Evolutionary conservation across 805 yeast genomes (phyloP), one percentile per base, ranked within the genome.

Genomic region (Kodamaea nitidulidarum): DNA sequence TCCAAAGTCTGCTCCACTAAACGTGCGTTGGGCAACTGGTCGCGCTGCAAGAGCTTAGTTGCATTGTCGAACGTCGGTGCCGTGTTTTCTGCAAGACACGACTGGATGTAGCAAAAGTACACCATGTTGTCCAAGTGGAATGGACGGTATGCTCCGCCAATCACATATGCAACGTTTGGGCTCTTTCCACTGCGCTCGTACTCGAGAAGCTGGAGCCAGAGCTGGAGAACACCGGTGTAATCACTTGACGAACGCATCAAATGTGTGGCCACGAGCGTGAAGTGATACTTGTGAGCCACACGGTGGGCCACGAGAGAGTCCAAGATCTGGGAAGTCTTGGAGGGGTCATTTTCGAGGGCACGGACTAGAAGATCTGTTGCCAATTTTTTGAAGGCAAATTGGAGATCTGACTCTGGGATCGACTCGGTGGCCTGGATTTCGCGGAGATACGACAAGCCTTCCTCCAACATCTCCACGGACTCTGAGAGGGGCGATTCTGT

Each of bases 391-490:
- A 67, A 67, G 4, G 44, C 41, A 7, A 45, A 46, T 43, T 47
- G 58, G 25, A 64, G 41, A 10, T 47, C 38, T 11, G 49, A 54
- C 14, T 58, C 57, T 10, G 51, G 42, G 38, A 68, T 63, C 15
- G 41, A 45, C 43, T 67, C 73, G 1, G 53, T 50, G 5, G 31
- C 49, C 46, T 66, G 70, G 39, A 67, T 53, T 34, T 65, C 67
- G 27, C 70, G 49, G 41, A 68, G 51, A 45, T 63, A 68, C 18
- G 60, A 43, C 21, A 67, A 47, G 2, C 72, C 73, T 45, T 68
- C 73, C 32, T 65, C 68, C 36, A 65, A 57, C 34, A 68, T 67
- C 22, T 61, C 67, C 17, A 57, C 41, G 12, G 62, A 48, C 36
- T 67, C 73, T 8, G 45, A 22, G 20, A 63, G 44, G 26, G 54